Percentiles rank a stretch among this genome's conserved stretches.
phyloP scores from a whole-genome alignment of 495 filamentous ascomycete species.

The Aspergillus homomorphus region DNA sequence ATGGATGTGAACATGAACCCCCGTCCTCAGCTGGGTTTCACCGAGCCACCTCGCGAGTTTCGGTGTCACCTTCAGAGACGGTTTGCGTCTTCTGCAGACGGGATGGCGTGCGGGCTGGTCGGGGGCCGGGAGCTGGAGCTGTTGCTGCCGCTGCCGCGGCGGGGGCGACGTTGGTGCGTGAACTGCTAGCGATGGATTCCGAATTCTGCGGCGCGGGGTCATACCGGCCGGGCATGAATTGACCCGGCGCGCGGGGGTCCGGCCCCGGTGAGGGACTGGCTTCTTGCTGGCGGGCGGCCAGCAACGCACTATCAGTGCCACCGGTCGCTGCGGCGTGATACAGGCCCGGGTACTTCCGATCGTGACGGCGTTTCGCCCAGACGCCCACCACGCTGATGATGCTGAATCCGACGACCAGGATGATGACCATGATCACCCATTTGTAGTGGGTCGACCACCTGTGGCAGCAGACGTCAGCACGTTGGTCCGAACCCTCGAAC shows the following conservation, averaged over 20 bases:
- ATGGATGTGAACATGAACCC: neutral
- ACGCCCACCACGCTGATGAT: slow-evolving; percentile 34
- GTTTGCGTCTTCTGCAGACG: slow-evolving; percentile 26
- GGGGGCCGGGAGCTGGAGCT: slow-evolving; percentile 1
- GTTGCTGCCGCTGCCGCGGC: no score
- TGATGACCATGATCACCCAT: slow-evolving; percentile 55
- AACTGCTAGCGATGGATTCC: slow-evolving; percentile 32
- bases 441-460: slow-evolving; percentile 52
- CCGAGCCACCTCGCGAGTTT: slow-evolving; percentile 28
- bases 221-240: slow-evolving; percentile 12
- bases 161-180: slow-evolving; percentile 26
- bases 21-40: slow-evolving; percentile 9
- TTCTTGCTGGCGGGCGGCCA: slow-evolving; percentile 19
- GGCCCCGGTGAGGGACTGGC: slow-evolving; percentile 17
- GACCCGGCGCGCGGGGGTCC: slow-evolving; percentile 6
- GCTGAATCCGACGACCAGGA: slow-evolving; percentile 47
- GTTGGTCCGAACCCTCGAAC: neutral
- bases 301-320: slow-evolving; percentile 20
- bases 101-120: slow-evolving; percentile 17
- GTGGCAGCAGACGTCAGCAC: slow-evolving; percentile 1
- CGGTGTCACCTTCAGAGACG: slow-evolving; percentile 19
- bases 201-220: slow-evolving; percentile 17
- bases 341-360: slow-evolving; percentile 38
- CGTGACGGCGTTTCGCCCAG: slow-evolving; percentile 49
- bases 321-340: slow-evolving; percentile 29